Base-by-base conservation (phyloP, 768 basidiomycete species). In the Astraeus odoratus region DNA sequence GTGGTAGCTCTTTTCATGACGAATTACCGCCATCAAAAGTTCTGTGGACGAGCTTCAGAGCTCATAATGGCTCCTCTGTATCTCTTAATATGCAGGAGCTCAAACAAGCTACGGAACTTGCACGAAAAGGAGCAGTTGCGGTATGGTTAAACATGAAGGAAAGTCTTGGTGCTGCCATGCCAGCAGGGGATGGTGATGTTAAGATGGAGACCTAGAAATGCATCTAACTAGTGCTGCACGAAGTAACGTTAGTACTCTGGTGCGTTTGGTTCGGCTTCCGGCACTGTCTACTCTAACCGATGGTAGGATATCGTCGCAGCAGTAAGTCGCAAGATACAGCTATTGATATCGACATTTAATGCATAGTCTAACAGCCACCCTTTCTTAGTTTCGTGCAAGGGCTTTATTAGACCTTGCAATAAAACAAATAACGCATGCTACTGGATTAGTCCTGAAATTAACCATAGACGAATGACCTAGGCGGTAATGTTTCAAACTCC, bases 101-200 rank as follows among this genome's bases (percentile, higher is more conserved):
- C 8, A 52, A 57, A 12, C 48, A 57, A n/a, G 81, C 77, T 3
- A 69, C 66, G 47, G 66, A 67, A n/a, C 52, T 80, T 26, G 82
- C 81, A 1, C 59, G 59, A 48, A 51, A 46, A 4, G 77, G 75
- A 4, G 79, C 78, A 0, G 47, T 50, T 9, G 47, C 50, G 3
- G 72, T 86, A 2, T 80, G 79, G 69, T 51, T 48, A 37, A 58
- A 57, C 23, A 69, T 83, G 56, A 77, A 75, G 59, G 50, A 61
- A 39, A 72, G 67, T 43, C 34, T 78, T n/a, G 54, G 48, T 25
- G 35, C 37, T 26, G 40, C 51, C 40, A 37, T 46, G 29, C 37
- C 53, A 52, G 22, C 40, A 12, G 61, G 62, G 12, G 61, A 62
- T 5, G 61, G 64, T 19, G 66, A 70, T 20, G 65, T 57, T 31